A percentile compares a stretch with the other conserved stretches of the same genome.
Evolutionary conservation across 148 eudicot species (phyloP).

Genomic region (Rhododendron molle): DNA sequence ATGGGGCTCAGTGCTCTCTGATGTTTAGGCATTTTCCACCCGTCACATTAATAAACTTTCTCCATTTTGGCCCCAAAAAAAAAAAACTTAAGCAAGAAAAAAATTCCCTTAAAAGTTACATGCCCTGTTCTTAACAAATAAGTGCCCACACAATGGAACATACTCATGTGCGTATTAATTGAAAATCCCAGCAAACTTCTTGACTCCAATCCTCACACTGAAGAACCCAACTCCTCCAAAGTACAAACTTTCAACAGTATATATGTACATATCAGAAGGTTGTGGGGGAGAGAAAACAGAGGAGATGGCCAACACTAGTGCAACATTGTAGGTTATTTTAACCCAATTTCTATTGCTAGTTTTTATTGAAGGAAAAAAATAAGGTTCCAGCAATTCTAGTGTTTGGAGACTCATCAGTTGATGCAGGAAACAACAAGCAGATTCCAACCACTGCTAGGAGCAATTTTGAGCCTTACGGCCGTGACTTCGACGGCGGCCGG

Average conservation of each 20-base stretch:
- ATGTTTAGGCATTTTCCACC: too few species aligned
- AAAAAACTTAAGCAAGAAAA: too few species aligned
- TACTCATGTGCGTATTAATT: neutral
- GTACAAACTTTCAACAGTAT: neutral
- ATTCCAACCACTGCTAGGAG: constrained; percentile 32
- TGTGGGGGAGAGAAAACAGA: neutral
- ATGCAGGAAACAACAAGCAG: constrained; percentile 44
- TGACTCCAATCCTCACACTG: neutral
- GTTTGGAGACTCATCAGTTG: constrained; percentile 49
- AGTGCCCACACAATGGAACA: neutral
- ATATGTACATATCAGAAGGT: neutral
- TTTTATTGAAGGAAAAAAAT: neutral
- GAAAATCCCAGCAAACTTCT: neutral
- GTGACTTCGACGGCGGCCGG: constrained; percentile 27
- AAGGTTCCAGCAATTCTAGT: constrained; percentile 45
- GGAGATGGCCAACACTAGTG: neutral
- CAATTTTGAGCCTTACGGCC: constrained; percentile 43
- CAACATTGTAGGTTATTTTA: neutral
- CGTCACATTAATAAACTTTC: too few species aligned
- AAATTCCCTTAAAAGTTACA: too few species aligned
- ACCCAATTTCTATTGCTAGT: neutral
- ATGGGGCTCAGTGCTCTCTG: too few species aligned
- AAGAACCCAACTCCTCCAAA: too few species aligned
- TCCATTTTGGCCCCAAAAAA: too few species aligned
- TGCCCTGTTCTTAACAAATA: neutral